Evolutionary conservation across 2,329 filamentous ascomycete genomes (phyloP), one percentile per base, ranked within the genome.

Genomic region (Dactylellina sp.): DNA sequence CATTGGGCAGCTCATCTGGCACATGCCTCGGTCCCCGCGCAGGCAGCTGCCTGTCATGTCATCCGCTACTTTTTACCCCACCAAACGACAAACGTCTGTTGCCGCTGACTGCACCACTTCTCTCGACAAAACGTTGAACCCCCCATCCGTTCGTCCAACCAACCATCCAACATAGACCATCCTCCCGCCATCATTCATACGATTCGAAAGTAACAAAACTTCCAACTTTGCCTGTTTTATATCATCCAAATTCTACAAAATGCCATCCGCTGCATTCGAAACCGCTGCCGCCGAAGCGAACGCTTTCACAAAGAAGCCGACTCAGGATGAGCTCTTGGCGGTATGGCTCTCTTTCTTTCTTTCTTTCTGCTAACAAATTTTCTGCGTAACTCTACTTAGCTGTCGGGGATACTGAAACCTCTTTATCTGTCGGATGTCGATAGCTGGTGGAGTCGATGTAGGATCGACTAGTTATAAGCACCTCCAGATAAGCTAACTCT

Each of bases 261-360:
- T 68, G 71, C 46, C 49, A 39, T 68, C 63, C 20, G 20, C 62
- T n/a, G 56, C 52, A 53, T 75, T 75, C 50, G 56, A 75, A 9
- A 47, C 55, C 4, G 71, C 71, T 12, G 71, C 62, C 11, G 44
- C 18, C 7, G 40, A 50, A 2, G 71, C 49, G 0, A 68, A 68
- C 16, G 57, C 22, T 2, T 75, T 75, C 22, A 75, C 71, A n/a
- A 50, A 32, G 25, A 57, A 68, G 55, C 71, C 71, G 2, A 35
- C 6, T 6, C 7, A 68, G 14, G 71, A 75, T 44, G 40, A 68
- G 39, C 20, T 62, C 25, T 55, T 75, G 49, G 50, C 62, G 39
- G 71, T 75, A 49, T 32, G 18, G 1, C 6, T 7, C 50, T 40
- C 24, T 22, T n/a, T n/a, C n/a, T 18, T 32, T 16, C 20, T 35